Evolutionary conservation across 345 rosid species (phyloP).

Genomic region (Mercurialis annua): DNA sequence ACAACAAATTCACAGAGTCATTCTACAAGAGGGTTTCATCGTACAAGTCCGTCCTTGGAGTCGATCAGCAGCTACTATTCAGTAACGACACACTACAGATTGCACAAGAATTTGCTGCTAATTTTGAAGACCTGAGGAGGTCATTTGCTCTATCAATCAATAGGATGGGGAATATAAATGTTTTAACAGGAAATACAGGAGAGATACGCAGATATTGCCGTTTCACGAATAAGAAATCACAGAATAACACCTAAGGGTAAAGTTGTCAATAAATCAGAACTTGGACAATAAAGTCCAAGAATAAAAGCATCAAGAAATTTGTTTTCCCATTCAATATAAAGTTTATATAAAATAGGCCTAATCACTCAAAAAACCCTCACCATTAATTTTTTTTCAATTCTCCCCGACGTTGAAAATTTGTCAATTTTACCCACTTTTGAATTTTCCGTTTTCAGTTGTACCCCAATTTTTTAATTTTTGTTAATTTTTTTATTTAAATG

Average conservation of each 20-base stretch:
- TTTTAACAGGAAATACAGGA: slow-evolving; percentile 54
- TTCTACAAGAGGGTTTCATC: slow-evolving; percentile 47
- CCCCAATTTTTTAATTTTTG: too few relatives aligned
- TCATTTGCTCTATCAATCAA: slow-evolving; percentile 59
- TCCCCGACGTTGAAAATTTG: too few relatives aligned
- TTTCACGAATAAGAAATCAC: slow-evolving; percentile 27
- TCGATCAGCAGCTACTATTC: slow-evolving; percentile 64
- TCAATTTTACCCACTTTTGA: too few relatives aligned
- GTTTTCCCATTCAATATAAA: slow-evolving; percentile 32
- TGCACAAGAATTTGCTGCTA: slow-evolving; percentile 42
- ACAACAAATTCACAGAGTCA: slow-evolving; percentile 43
- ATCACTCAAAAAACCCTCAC: too few relatives aligned
- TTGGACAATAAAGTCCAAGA: neutral
- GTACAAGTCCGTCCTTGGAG: slow-evolving; percentile 48
- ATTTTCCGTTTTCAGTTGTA: too few relatives aligned
- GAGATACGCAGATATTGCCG: slow-evolving; percentile 60
- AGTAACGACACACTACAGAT: slow-evolving; percentile 43
- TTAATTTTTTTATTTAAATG: too few relatives aligned
- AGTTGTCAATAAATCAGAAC: slow-evolving; percentile 14
- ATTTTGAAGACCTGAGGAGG: slow-evolving; percentile 56
- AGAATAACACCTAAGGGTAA: slow-evolving; percentile 8
- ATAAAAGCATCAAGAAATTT: slow-evolving; percentile 14
- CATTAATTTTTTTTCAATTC: too few relatives aligned
- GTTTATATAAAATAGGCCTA: too few relatives aligned
- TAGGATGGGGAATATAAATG: slow-evolving; percentile 63